Base-by-base conservation (phyloP, 2,329 filamentous ascomycete genomes). In the Cladorrhinum sp. region DNA sequence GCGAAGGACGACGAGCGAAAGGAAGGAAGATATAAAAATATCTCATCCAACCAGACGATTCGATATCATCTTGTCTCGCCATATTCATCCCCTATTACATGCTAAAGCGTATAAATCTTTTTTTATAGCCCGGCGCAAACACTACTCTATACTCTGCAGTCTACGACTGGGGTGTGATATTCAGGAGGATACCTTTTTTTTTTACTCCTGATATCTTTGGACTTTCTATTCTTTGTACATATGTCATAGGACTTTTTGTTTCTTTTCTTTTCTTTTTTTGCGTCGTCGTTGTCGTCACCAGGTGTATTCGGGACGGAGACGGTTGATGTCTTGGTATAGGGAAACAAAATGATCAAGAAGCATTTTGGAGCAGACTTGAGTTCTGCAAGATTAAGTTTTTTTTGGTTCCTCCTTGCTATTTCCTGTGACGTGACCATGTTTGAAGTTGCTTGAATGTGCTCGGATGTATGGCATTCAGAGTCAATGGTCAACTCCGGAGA, bases 201-300 rank as follows among this genome's bases (percentile, higher is more conserved):
- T 45, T 45, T 5, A 20, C 41, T 22, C 41, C 10, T 45, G 41
- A 45, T 45, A 45, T 22, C 41, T 45, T 45, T 45, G 18, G 41
- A 45, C 41, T 45, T 41, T 45, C 41, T 56, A 56, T 56, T 56
- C 53, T 56, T 36, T 56, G 41, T 49, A 54, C 18, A 56, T 56
- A 49, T 56, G 53, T 23, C 36, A 45, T 20, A 41, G 23, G 36
- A 32, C 25, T 45, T 22, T 56, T 49, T 49, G 18, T 24, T 56
- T 56, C 52, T 49, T 56, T 45, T 18, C 24, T 49, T 36, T 32
- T 32, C n/a, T 32, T 55, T 48, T 55, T 41, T 24, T 29, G 16
- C 53, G 18, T 20, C 36, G 53, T 27, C 53, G 38, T 56, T 29
- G 32, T 36, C 32, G 32, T 36, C 32, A 36, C 12, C 6, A 10